These are phyloP conservation scores for Penicillium roqueforti DNA, from an alignment of 495 filamentous ascomycete species.

Conservation along the genomic window DNA sequence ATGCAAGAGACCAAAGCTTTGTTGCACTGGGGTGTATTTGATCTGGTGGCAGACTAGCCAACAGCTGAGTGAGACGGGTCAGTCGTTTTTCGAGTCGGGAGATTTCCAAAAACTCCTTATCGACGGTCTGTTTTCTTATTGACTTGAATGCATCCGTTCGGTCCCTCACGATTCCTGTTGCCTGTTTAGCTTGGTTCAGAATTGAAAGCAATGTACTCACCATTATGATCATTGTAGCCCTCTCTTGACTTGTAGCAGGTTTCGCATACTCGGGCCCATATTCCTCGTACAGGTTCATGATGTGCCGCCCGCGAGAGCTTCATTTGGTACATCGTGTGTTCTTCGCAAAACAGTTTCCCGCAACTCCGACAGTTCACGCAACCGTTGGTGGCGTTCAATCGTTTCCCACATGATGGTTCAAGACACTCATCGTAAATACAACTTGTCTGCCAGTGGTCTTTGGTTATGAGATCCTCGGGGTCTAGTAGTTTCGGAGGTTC, in stretches of 20 bases:
- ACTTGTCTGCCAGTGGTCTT: slow-evolving; percentile 81
- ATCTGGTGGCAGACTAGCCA: slow-evolving; percentile 66
- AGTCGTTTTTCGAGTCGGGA: slow-evolving; percentile 86
- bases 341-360: slow-evolving; percentile 90
- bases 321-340: slow-evolving; percentile 99
- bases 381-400: slow-evolving; percentile 71
- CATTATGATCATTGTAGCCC: slow-evolving; percentile 89
- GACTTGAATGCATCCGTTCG: slow-evolving; percentile 64
- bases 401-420: slow-evolving; percentile 79
- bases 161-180: slow-evolving; percentile 55
- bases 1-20: slow-evolving; percentile 55
- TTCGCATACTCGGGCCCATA: slow-evolving; percentile 95
- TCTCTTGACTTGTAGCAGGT: slow-evolving; percentile 96
- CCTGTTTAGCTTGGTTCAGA: slow-evolving; percentile 14
- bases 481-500: slow-evolving; percentile 49
- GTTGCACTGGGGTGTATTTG: slow-evolving; percentile 44
- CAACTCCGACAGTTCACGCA: slow-evolving; percentile 90
- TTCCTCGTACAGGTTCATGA: slow-evolving; percentile 86
- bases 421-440: slow-evolving; percentile 73
- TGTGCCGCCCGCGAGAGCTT: slow-evolving; percentile 86
- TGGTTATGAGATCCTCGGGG: slow-evolving; percentile 83
- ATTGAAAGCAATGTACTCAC: slow-evolving; percentile 22
- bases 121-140: slow-evolving; percentile 70
- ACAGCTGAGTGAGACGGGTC: slow-evolving; percentile 80
- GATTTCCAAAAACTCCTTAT: slow-evolving; percentile 78